These are phyloP conservation scores for Amanita pallidorosea DNA, from an alignment of 768 basidiomycete genomes.

Conservation along the genomic window DNA sequence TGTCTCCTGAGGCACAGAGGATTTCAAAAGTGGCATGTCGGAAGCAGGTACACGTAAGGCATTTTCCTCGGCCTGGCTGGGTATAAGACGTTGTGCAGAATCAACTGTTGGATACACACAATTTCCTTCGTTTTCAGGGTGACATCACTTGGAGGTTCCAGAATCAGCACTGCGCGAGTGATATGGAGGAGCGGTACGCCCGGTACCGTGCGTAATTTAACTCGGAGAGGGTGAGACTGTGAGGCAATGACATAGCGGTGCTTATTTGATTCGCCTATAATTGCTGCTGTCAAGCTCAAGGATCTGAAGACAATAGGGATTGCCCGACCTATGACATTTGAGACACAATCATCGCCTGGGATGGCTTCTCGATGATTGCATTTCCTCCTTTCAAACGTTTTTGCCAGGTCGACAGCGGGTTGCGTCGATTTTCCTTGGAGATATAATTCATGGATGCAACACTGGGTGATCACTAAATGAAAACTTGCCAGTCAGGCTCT, in stretches of 20 bases:
- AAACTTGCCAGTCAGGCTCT: slow-evolving; percentile 31
- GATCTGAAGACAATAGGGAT: background rate
- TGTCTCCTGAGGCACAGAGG: slow-evolving; percentile 23
- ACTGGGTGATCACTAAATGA: slow-evolving; percentile 93
- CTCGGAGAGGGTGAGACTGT: slow-evolving; percentile 67
- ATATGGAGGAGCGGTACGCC: slow-evolving; percentile 87
- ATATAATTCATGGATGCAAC: slow-evolving; percentile 92
- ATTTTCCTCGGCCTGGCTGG: slow-evolving; percentile 49
- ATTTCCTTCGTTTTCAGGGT: slow-evolving; percentile 61
- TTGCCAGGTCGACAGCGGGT: slow-evolving; percentile 77
- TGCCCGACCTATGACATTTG: slow-evolving; percentile 64
- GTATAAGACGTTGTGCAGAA: background rate
- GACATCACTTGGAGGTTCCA: slow-evolving; percentile 79
- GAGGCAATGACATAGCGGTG: slow-evolving; percentile 89
- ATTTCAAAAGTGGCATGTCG: slow-evolving; percentile 34
- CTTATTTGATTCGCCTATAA: slow-evolving; percentile 69
- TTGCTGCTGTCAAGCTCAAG: background rate
- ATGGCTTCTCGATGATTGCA: slow-evolving; percentile 94
- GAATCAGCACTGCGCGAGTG: slow-evolving; percentile 85
- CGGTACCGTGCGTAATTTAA: slow-evolving; percentile 59
- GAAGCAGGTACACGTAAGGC: slow-evolving; percentile 39
- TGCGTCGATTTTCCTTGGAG: slow-evolving; percentile 68
- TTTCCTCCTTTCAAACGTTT: slow-evolving; percentile 84
- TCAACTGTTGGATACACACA: slow-evolving; percentile 24
- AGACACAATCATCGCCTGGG: slow-evolving; percentile 73